phyloP scores from a whole-genome alignment of 345 rosid genomes.

The Clausena lansium region DNA sequence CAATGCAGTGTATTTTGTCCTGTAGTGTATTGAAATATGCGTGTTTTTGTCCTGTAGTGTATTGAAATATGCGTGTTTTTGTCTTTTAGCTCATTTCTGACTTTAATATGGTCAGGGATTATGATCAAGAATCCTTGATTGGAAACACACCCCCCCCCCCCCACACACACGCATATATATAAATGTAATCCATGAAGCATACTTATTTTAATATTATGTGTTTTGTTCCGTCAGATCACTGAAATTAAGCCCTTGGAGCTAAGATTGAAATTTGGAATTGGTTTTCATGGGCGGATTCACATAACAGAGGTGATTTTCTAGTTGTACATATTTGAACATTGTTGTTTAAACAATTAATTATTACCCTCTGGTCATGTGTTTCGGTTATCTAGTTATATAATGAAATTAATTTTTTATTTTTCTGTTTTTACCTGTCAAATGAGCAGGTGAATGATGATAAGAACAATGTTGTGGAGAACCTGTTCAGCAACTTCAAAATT shows the following conservation, averaged over 20 bases:
- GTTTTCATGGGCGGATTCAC: slow-evolving; percentile 76
- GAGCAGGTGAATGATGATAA: slow-evolving; percentile 61
- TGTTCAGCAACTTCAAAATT: slow-evolving; percentile 63
- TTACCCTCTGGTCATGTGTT: not conserved
- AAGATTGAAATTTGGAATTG: slow-evolving; percentile 79
- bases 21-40: too few species aligned
- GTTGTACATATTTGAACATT: slow-evolving; percentile 13
- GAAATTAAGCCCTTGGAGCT: slow-evolving; percentile 82
- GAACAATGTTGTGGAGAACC: slow-evolving; percentile 45
- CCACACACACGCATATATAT: not conserved
- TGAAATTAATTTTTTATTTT: not conserved
- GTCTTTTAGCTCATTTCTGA: too few species aligned
- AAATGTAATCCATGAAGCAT: not conserved
- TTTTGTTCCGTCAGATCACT: slow-evolving; percentile 60
- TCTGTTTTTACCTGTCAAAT: slow-evolving; percentile 22
- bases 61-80: too few species aligned
- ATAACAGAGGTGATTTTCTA: slow-evolving; percentile 73
- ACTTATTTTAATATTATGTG: not conserved
- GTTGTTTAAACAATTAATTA: slow-evolving; percentile 14
- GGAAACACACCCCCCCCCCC: too few species aligned
- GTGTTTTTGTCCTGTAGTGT: too few species aligned
- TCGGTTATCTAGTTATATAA: slow-evolving; percentile 5
- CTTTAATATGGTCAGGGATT: too few species aligned
- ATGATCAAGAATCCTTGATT: too few species aligned
- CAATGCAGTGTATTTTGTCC: too few species aligned